Base-by-base conservation (phyloP, 108 stramenopile genomes). In the Mayamaea pseudoterrestris region DNA sequence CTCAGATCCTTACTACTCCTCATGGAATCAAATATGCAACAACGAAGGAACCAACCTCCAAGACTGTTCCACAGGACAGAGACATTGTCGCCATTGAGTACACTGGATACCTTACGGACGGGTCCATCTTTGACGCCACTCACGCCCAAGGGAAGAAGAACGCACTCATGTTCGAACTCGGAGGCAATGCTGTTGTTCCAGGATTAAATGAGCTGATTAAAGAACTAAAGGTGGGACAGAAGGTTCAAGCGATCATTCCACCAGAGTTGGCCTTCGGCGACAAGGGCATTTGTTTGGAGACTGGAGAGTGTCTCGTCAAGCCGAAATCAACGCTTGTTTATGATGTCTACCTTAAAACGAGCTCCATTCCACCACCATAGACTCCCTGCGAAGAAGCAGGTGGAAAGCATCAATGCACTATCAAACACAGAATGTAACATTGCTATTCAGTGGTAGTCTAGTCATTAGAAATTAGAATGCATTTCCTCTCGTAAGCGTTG, bases 201-300 rank as follows among this genome's bases (percentile, higher is more conserved):
- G 88, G 88, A 16, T 63, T 90, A 16, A 81, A 84, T 35, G 79
- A 80, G 0, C 75, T 89, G 59, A 77, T 89, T 25, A 47, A 63
- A 0, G 54, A 64, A 8, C 81, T 89, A 82, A 69, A 57, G 16
- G 87, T 88, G 13, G 82, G 87, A 17, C 71, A 81, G 46, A 83
- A 89, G 49, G 82, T 83, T 0, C 88, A 90, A 41, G 80, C 76
- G n/a, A 90, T 90, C 34, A 83, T 90, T 53, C 88, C 88, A 13
- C 73, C 88, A 1, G 35, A 50, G n/a, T 47, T 79, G 22, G 83
- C 80, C 0, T 90, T 82, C 41, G 83, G 78, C 14, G 74, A 77
- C 12, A 78, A 85, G 50, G 88, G 88, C 43, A 65, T 90, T 21
- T 90, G 88, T 44, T 51, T 90, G n/a, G 80, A 84, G 14, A 63